These are phyloP conservation scores for Penicillium sumatraense DNA, from an alignment of 2,329 filamentous ascomycete species.

Conservation along the genomic window DNA sequence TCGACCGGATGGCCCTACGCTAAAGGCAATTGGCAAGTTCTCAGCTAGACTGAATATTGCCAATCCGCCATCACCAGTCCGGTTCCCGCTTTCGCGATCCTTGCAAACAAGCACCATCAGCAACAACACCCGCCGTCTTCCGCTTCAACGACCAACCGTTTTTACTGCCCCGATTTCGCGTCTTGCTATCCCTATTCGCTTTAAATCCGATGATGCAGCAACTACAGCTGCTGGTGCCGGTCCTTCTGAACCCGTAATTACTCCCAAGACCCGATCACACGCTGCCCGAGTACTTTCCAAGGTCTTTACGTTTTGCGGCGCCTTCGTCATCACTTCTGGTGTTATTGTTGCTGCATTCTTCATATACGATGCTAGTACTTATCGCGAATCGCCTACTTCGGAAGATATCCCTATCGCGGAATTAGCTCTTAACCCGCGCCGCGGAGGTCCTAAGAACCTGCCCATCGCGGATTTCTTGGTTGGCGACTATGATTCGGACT, in stretches of 20 bases:
- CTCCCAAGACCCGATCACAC: constrained; percentile 30
- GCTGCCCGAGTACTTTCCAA: constrained; percentile 65
- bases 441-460: constrained; percentile 91
- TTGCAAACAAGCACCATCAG: too few species aligned
- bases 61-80: constrained; percentile 13
- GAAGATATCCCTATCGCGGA: constrained; percentile 83
- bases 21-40: constrained; percentile 31
- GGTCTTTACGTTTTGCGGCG: constrained; percentile 72
- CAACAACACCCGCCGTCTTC: constrained; percentile 23
- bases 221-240: constrained; percentile 19
- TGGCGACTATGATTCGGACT: constrained; percentile 81
- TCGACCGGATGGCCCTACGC: constrained; percentile 32
- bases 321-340: constrained; percentile 73
- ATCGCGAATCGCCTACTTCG: constrained; percentile 70
- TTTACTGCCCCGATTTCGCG: constrained; percentile 21
- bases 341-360: constrained; percentile 81
- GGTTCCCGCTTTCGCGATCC: constrained; percentile 21
- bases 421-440: constrained; percentile 76
- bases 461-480: constrained; percentile 87
- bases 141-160: constrained; percentile 7
- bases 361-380: constrained; percentile 90
- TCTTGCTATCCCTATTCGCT: constrained; percentile 34
- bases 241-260: constrained; percentile 16
- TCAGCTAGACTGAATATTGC: constrained; percentile 25
- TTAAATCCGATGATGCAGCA: constrained; percentile 36